Percentiles rank a stretch among this genome's conserved stretches.
These are phyloP conservation scores for Botrytis hyacinthi DNA, from an alignment of 2,329 filamentous ascomycete genomes.

Conservation along the genomic window DNA sequence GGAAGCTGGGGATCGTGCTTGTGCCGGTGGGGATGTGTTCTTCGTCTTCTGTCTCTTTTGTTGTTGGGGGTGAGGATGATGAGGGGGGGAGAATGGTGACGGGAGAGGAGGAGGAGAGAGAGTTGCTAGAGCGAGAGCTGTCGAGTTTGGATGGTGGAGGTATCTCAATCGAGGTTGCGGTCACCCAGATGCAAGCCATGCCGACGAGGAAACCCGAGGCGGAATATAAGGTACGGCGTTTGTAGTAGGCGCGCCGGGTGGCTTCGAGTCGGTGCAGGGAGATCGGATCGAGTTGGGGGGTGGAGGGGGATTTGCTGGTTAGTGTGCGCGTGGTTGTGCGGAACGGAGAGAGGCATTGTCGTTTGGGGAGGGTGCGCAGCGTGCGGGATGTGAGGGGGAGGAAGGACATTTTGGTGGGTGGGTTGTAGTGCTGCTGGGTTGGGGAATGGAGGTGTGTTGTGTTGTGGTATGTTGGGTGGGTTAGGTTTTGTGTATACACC, in stretches of 20 bases:
- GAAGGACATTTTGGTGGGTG: neutral
- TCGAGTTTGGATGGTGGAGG: slow-evolving; percentile 23
- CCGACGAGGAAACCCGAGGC: slow-evolving; percentile 32
- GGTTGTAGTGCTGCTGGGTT: neutral
- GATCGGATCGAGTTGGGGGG: slow-evolving; percentile 28
- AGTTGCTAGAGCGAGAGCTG: slow-evolving; percentile 17
- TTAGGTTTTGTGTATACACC: neutral
- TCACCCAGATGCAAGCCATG: slow-evolving; percentile 38
- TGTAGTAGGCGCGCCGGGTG: slow-evolving; percentile 33
- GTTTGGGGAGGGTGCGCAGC: slow-evolving; percentile 32
- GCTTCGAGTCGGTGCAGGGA: slow-evolving; percentile 35
- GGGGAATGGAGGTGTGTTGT: neutral
- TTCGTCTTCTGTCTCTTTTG: slow-evolving; percentile 16
- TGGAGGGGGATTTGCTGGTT: slow-evolving; percentile 19
- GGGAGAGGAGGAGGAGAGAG: slow-evolving; percentile 42
- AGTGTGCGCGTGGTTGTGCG: slow-evolving; percentile 13
- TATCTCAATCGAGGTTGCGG: slow-evolving; percentile 35
- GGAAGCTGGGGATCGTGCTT: slow-evolving; percentile 37
- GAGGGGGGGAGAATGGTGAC: slow-evolving; percentile 35
- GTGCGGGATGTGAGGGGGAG: slow-evolving; percentile 35
- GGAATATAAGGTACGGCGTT: slow-evolving; percentile 36
- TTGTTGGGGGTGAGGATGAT: neutral
- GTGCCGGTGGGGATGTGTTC: slow-evolving; percentile 43
- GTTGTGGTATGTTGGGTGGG: neutral
- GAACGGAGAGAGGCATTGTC: neutral